Evolutionary conservation across 768 basidiomycete genomes (phyloP).

Genomic region (Hypsizygus marmoreus): DNA sequence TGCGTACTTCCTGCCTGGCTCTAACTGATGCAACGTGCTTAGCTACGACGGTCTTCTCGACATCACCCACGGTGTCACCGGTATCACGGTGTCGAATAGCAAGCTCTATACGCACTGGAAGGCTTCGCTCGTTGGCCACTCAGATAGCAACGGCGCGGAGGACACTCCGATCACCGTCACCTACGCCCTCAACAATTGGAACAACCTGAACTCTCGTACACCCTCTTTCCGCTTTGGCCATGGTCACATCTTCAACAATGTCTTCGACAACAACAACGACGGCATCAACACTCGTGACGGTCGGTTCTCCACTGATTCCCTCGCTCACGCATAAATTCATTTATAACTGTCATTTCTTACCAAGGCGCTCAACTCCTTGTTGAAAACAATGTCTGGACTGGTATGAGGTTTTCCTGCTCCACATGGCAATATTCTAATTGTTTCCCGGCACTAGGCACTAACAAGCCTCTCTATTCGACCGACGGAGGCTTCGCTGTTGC

Average conservation of each 20-base stretch:
- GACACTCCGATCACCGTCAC: conserved; percentile 44
- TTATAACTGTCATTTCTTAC: not conserved
- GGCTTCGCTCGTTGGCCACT: conserved; percentile 44
- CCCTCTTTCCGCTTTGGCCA: conserved; percentile 49
- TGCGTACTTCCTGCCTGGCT: not conserved
- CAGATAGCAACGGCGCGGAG: conserved; percentile 41
- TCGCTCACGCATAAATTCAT: not conserved
- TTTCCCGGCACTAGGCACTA: conserved; percentile 21
- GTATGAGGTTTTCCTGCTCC: conserved; percentile 12
- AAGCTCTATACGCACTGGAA: conserved; percentile 50
- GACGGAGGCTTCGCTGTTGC: conserved; percentile 44
- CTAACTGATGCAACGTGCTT: not conserved
- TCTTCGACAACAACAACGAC: conserved; percentile 43
- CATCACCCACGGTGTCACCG: conserved; percentile 45
- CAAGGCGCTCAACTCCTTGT: conserved; percentile 46
- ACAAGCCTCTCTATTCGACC: conserved; percentile 42
- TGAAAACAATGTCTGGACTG: conserved; percentile 49
- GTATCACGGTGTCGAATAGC: conserved; percentile 42
- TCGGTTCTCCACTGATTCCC: conserved; percentile 10
- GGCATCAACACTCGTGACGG: conserved; percentile 46
- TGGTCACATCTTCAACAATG: conserved; percentile 49
- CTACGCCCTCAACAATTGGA: conserved; percentile 43
- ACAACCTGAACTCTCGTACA: conserved; percentile 44
- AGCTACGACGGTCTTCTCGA: conserved; percentile 50
- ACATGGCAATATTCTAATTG: not conserved